Conservation (phyloP, 306 rosid species). For the Rubus idaeus region DNA sequence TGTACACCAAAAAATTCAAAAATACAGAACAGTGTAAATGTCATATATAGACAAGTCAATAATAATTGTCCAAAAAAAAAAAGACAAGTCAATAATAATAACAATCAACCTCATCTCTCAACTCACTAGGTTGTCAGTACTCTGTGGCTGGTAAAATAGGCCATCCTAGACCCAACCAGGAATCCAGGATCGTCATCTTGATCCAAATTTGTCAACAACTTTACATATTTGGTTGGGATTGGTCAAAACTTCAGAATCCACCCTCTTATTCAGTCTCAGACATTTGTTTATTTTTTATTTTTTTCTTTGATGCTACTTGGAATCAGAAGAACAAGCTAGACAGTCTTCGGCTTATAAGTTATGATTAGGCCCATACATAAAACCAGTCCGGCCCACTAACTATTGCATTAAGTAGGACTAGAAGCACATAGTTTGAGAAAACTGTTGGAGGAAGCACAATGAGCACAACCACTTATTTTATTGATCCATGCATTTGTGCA, state of each 20-base stretch:
- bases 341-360: background rate
- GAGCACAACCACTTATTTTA: background rate
- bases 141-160: slow-evolving; percentile 3
- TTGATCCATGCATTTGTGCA: background rate
- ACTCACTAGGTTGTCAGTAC: background rate
- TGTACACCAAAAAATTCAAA: too few relatives aligned
- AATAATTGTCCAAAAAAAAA: too few relatives aligned
- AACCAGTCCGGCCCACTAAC: background rate
- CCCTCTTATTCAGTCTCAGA: background rate
- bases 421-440: background rate
- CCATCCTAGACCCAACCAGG: background rate
- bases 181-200: background rate
- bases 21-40: too few relatives aligned
- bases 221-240: background rate
- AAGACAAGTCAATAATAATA: too few relatives aligned
- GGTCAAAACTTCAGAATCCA: background rate
- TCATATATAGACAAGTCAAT: too few relatives aligned
- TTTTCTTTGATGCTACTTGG: background rate
- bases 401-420: background rate
- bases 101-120: background rate
- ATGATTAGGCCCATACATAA: background rate
- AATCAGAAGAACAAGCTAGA: background rate
- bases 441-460: background rate
- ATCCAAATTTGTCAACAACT: background rate
- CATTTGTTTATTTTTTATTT: background rate